Base-by-base conservation (phyloP, 345 rosid species). In the Salix viminalis region DNA sequence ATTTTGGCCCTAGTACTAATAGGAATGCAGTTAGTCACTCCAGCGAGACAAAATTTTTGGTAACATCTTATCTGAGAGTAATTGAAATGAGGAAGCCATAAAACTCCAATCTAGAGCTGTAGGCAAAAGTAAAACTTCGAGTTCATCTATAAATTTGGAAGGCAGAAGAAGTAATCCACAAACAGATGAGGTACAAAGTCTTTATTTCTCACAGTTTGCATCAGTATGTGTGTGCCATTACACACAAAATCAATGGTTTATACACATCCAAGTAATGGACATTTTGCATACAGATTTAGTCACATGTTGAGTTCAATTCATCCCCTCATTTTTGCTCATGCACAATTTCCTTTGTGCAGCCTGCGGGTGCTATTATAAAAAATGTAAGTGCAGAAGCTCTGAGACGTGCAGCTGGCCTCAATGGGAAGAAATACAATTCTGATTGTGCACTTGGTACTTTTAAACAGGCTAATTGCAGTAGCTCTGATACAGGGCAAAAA, bases 271-370 rank as follows among this genome's bases (percentile, higher is more conserved):
- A n/a, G 7, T 4, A 62, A 13, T 52, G 36, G 46, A 67, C 15
- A 14, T 1, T 15, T 2, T 46, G 50, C 13, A 21, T 44, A 18
- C 5, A 42, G 65, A 65, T 62, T 48, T 28, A 30, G 69, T 54
- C 23, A 24, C 69, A 52, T 6, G 36, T 56, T 78, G 52, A 62
- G 75, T 13, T 60, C 74, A 12, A 62, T 44, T 73, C 44, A 24
- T 64, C 54, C 69, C 76, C 15, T 67, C 32, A 58, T 30, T 69
- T 56, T 48, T 69, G 52, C 12, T 76, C 62, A 44, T 74, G 44
- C 67, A 67, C 46, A 24, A n/a, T 74, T 69, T 77, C 72, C 37
- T 86, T 77, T 76, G 36, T 50, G 77, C 85, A 85, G 86, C 81
- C 72, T 75, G 64, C 79, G 50, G 78, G 60, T 69, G 60, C 75